Evolutionary conservation across 2,329 filamentous ascomycete species (phyloP).

Genomic region (Aureobasidium namibiae): DNA sequence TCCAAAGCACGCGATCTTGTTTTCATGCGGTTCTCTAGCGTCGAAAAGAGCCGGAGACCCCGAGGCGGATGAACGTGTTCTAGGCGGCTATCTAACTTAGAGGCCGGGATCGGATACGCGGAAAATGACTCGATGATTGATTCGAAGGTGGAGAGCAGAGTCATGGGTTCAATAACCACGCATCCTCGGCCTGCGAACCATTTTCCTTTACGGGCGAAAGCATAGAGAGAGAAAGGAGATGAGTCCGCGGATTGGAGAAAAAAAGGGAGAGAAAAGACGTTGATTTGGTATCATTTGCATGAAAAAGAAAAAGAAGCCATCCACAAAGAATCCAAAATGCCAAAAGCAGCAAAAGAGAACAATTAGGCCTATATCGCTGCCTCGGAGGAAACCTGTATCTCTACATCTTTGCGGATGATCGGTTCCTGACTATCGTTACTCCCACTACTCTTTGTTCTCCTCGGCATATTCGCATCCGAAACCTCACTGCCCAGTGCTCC

Average conservation of each 20-base stretch:
- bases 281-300: no score
- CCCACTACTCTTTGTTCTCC: constrained; percentile 15
- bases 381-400: constrained; percentile 2
- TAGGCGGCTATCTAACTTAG: no score
- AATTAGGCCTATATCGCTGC: not conserved
- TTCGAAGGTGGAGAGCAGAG: not conserved
- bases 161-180: not conserved
- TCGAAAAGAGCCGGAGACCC: not conserved
- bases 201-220: not conserved
- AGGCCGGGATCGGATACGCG: no score
- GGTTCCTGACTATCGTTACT: constrained; percentile 19
- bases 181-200: not conserved
- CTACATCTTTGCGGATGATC: constrained; percentile 20
- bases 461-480: constrained; percentile 4
- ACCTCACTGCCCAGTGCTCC: not conserved
- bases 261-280: no score
- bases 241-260: no score
- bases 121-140: not conserved
- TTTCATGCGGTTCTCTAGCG: no score
- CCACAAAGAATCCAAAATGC: no score
- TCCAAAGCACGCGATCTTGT: no score
- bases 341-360: not conserved
- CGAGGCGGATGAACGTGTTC: not conserved
- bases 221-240: not conserved
- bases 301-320: not conserved